Evolutionary conservation across 139 green algal species (phyloP).

Genomic region (Coelastrella sp.): DNA sequence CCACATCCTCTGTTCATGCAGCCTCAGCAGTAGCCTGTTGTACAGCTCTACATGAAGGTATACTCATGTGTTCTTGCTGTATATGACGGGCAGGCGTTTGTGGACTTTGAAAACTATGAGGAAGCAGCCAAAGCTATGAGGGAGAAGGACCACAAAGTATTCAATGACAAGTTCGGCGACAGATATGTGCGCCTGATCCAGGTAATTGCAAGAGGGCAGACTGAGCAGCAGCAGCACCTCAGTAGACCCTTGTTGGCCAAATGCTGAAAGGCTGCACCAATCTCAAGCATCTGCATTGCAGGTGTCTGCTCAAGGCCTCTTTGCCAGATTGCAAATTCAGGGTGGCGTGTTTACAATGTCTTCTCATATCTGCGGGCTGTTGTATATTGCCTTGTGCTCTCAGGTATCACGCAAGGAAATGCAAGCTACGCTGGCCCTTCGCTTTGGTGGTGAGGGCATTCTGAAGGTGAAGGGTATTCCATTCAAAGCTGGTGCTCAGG

Average conservation of each 20-base stretch:
- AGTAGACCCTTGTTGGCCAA: background rate
- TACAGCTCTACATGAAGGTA: background rate
- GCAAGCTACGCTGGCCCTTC: conserved; percentile 72
- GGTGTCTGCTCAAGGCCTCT: background rate
- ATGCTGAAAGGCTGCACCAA: background rate
- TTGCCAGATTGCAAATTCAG: background rate
- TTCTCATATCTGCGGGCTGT: background rate
- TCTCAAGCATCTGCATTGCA: too few species aligned
- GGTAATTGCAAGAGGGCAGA: conserved; percentile 31
- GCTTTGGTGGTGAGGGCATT: conserved; percentile 78
- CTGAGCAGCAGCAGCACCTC: background rate
- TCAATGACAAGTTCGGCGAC: conserved; percentile 76
- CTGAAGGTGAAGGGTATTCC: conserved; percentile 84
- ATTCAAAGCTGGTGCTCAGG: conserved; percentile 64
- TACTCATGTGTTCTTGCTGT: background rate
- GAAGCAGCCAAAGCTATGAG: conserved; percentile 68
- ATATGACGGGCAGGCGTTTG: conserved; percentile 63
- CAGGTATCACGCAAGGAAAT: conserved; percentile 77
- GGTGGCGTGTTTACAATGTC: too few species aligned
- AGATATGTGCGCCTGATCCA: conserved; percentile 74
- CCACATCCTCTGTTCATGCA: too few species aligned
- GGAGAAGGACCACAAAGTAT: conserved; percentile 76
- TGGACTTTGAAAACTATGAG: conserved; percentile 78
- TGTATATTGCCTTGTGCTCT: background rate
- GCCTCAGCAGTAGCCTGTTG: background rate